These are phyloP conservation scores for Alternaria hordeiaustralica DNA, from an alignment of 2,329 filamentous ascomycete species.

Conservation along the genomic window DNA sequence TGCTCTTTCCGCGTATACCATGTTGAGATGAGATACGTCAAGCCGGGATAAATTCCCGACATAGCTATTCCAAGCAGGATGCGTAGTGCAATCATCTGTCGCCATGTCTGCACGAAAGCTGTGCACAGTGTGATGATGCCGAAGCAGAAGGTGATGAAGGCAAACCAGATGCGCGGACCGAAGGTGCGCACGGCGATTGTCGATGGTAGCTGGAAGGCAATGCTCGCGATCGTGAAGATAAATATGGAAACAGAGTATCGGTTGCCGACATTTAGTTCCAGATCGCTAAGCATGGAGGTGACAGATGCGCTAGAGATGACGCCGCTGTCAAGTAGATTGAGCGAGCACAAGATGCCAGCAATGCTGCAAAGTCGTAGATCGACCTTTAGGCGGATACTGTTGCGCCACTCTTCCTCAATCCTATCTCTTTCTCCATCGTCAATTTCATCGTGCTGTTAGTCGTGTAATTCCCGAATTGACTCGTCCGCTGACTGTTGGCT, in stretches of 20 bases:
- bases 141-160: conserved; percentile 65
- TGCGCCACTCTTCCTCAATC: conserved; percentile 47
- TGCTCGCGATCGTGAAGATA: conserved; percentile 73
- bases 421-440: conserved; percentile 9
- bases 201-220: conserved; percentile 72
- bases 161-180: conserved; percentile 69
- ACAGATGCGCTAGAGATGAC: conserved; percentile 74
- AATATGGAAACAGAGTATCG: conserved; percentile 74
- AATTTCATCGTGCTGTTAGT: conserved; percentile 11
- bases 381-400: conserved; percentile 65
- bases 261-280: conserved; percentile 66
- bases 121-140: conserved; percentile 72
- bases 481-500: conserved; percentile 21
- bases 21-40: conserved; percentile 64
- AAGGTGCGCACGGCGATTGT: conserved; percentile 70
- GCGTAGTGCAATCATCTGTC: conserved; percentile 71
- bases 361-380: conserved; percentile 74
- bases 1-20: conserved; percentile 71
- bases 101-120: conserved; percentile 71
- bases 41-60: conserved; percentile 51
- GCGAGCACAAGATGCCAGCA: conserved; percentile 71
- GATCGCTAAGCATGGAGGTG: conserved; percentile 70
- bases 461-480: conserved; percentile 23
- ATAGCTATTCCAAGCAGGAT: conserved; percentile 71
- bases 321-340: conserved; percentile 73